These are phyloP conservation scores for Hyparrhenia diplandra DNA, from an alignment of 176 grass and related monocot genomes.

Conservation along the genomic window DNA sequence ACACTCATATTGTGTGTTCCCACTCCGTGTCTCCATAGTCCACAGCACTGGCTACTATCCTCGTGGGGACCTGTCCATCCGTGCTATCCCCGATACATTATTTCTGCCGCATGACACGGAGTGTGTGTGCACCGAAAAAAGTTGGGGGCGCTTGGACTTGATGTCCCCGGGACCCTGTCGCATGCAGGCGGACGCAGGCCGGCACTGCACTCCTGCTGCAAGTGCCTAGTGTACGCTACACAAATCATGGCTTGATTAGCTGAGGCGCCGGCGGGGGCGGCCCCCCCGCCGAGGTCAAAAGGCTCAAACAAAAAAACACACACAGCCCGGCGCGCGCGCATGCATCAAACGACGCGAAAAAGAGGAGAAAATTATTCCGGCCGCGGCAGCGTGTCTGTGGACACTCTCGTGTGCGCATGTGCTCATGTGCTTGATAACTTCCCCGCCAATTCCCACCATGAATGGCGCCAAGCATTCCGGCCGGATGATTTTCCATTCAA, in stretches of 20 bases:
- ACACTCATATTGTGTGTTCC: not conserved
- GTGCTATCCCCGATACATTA: not conserved
- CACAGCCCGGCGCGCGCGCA: not conserved
- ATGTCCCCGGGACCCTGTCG: not conserved
- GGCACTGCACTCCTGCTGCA: not conserved
- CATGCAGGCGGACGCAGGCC: not conserved
- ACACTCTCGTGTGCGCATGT: not conserved
- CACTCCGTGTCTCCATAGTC: not conserved
- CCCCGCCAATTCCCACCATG: not conserved
- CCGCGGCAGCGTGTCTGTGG: not conserved
- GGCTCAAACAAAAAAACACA: not conserved
- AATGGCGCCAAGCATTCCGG: not conserved
- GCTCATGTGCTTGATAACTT: not conserved
- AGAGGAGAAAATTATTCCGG: not conserved
- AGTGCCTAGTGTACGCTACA: not conserved
- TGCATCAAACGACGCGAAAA: constrained; percentile 17
- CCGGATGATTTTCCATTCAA: not conserved
- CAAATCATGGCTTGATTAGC: constrained; percentile 6
- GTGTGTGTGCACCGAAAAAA: not conserved
- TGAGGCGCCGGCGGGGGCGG: not conserved
- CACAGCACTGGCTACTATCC: not conserved
- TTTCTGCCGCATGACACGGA: not conserved
- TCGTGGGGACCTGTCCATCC: not conserved
- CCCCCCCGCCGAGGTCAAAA: constrained; percentile 9
- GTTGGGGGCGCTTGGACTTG: not conserved